Evolutionary conservation across 2,329 filamentous ascomycete species (phyloP), one percentile per base, ranked within the genome.

Genomic region (Colletotrichum tamarilloi): DNA sequence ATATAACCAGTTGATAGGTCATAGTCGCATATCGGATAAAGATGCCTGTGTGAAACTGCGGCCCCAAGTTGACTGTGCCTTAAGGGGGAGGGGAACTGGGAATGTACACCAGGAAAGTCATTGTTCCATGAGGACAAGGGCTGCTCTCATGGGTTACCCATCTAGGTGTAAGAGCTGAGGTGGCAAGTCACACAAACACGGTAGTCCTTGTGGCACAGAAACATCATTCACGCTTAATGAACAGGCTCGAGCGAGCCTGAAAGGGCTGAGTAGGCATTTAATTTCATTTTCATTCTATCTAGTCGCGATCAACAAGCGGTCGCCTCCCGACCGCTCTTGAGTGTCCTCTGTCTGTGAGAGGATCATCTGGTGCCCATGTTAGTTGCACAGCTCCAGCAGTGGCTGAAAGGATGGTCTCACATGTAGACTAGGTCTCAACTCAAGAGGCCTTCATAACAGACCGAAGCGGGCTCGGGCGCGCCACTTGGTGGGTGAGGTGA

Each of bases 401-500:
- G 19, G 26, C 46, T 9, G n/a, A 28, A 35, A 58, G 30, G 1
- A 59, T 46, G 32, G 26, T 52, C 65, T 22, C 32, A 75, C 74
- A 73, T 75, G 64, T 74, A 71, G 73, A 75, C 74, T 75, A 72
- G 74, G 74, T 75, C 57, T 62, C 60, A 81, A 81, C 86, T 89
- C 86, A 90, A 88, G 85, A 85, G 83, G 87, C 86, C 87, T 86
- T 91, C 90, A 89, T 91, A 85, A 91, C 87, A 85, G 88, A 89
- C 85, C 90, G 91, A 86, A 92, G 90, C 85, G 91, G 91, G 85
- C 91, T 92, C 78, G 90, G 90, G 81, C 87, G 89, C 80, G 86
- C 86, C 82, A 88, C 88, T 84, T 88, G 85, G 79, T 87, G 82
- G 77, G 68, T 56, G 58, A 78, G 81, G 77, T 80, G 83, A 81